A percentile compares a stretch with the other conserved stretches of the same genome.
phyloP scores from a whole-genome alignment of 2,329 filamentous ascomycete genomes.

The Coniochaeta prunicola region DNA sequence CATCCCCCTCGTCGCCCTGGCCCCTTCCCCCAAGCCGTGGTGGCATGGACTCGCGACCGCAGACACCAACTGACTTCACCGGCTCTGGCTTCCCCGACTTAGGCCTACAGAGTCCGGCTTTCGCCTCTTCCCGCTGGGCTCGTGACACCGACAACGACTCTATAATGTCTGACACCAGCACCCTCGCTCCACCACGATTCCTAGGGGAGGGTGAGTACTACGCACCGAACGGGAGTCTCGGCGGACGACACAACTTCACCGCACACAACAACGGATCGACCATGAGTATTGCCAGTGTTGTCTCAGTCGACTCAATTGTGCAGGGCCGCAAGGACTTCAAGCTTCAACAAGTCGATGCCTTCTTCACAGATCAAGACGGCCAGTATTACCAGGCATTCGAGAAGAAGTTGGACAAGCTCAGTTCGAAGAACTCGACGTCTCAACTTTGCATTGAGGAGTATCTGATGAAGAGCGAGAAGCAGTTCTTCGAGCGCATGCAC shows the following conservation, averaged over 20 bases:
- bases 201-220: slow-evolving; percentile 3
- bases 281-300: slow-evolving; percentile 29
- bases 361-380: slow-evolving; percentile 57
- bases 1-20: background rate
- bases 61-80: background rate
- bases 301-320: slow-evolving; percentile 17
- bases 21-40: background rate
- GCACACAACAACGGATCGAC: background rate
- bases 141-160: slow-evolving; percentile 7
- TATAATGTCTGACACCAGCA: slow-evolving; percentile 5
- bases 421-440: slow-evolving; percentile 45
- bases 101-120: slow-evolving; percentile 3
- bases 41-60: background rate
- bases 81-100: background rate
- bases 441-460: slow-evolving; percentile 58
- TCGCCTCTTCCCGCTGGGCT: background rate
- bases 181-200: slow-evolving; percentile 7
- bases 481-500: slow-evolving; percentile 53
- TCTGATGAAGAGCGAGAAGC: slow-evolving; percentile 55
- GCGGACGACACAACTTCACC: background rate
- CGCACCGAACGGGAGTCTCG: background rate
- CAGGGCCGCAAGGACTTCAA: slow-evolving; percentile 54
- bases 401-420: slow-evolving; percentile 43
- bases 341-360: slow-evolving; percentile 58
- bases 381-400: slow-evolving; percentile 51